Conservation (phyloP, 768 basidiomycete genomes). For the Suillus variegatus region DNA sequence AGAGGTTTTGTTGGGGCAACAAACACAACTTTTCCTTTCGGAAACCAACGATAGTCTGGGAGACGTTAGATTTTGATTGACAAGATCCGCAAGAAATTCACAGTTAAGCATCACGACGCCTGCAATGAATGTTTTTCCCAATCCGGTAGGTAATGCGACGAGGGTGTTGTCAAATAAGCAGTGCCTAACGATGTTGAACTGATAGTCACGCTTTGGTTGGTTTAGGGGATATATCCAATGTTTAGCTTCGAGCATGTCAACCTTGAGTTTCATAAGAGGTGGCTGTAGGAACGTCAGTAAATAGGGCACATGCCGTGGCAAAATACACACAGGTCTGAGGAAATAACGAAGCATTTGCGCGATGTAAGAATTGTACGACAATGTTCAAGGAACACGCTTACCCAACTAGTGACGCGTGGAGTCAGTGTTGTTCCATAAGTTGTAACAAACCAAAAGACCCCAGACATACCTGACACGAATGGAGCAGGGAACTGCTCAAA, state of each 20-base stretch:
- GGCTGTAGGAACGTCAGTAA: conserved; percentile 41
- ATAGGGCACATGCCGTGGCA: not conserved
- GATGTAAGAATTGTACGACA: not conserved
- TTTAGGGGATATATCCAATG: conserved; percentile 95
- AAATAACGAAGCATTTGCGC: conserved; percentile 1
- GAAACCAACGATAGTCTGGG: conserved; percentile 89
- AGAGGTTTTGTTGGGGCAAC: conserved; percentile 96
- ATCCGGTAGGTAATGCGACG: conserved; percentile 91
- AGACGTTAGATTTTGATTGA: conserved; percentile 10
- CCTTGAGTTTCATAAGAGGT: conserved; percentile 72
- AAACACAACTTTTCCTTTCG: conserved; percentile 89
- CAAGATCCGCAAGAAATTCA: conserved; percentile 34
- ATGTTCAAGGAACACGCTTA: conserved; percentile 35
- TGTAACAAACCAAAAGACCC: not conserved
- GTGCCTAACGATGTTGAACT: conserved; percentile 86
- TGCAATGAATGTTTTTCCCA: conserved; percentile 98
- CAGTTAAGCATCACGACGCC: conserved; percentile 97
- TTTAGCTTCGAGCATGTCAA: conserved; percentile 76
- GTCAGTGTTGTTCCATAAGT: conserved; percentile 6
- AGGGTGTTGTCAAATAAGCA: conserved; percentile 92
- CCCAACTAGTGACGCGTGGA: conserved; percentile 43
- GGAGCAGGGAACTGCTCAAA: conserved; percentile 89
- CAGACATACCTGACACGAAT: conserved; percentile 60
- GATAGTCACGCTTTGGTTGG: conserved; percentile 86
- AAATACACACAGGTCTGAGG: conserved; percentile 34